Base-by-base conservation (phyloP, 768 basidiomycete genomes). In the Amanita pallidorosea region DNA sequence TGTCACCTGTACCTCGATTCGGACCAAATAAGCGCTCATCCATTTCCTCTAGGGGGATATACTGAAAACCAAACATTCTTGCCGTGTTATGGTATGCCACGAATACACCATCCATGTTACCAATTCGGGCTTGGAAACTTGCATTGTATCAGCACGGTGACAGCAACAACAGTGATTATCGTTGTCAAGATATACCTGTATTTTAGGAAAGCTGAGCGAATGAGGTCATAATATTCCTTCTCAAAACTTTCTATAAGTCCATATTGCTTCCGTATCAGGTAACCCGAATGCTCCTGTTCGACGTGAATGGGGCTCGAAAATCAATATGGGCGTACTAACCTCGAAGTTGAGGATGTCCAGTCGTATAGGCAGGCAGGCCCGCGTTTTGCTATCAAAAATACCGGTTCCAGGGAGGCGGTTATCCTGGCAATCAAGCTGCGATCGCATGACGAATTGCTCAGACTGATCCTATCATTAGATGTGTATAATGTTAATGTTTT, bases 331-430 rank as follows among this genome's bases (percentile, higher is more conserved):
- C 29, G 25, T 25, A 41, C 38, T 42, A 49, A 87, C 87, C 67
- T 80, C 76, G 57, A 79, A 87, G 63, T 98, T 97, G 49, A 91
- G 70, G 9, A 86, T 67, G 62, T 98, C 95, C 61, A 88, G 69
- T 2, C 95, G 81, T 42, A 97, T 82, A 0, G 88, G 80, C 22
- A 90, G 65, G 29, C 83, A 85, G 0, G 92, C 93, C 43, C 95
- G 79, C 0, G 95, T 97, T 66, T 99, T 99, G 67, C 98, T 82
- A 62, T 99, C 95, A 58, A 99, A 99, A 1, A 94, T 82, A 25
- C 91, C 92, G 0, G 83, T 84, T 1, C 92, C 93, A 4, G 94
- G 94, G 27, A 98, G 68, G 38, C 87, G 75, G 11, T 66, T 57
- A 59, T 97, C 88, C 1, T 80, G 68, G 57, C 93, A 91, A 61